Conservation (phyloP, 2,329 filamentous ascomycete species). For the Monosporascus cannonballus region DNA sequence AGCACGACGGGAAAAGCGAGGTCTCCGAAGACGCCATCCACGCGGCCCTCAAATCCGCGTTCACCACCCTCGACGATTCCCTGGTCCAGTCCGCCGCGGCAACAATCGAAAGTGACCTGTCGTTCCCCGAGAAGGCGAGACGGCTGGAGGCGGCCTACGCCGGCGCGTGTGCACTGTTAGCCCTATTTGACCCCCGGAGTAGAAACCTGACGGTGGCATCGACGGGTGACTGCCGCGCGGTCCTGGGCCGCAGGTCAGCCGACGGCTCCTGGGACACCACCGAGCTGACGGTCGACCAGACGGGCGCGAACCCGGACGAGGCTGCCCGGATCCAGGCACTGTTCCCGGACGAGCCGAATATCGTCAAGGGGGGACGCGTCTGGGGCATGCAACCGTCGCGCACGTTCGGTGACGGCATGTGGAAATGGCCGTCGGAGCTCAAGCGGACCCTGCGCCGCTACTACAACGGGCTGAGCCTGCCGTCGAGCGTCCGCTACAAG, state of each 20-base stretch:
- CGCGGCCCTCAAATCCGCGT: conserved; percentile 31
- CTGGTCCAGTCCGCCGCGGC: conserved; percentile 21
- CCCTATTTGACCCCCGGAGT: conserved; percentile 51
- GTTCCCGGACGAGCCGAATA: conserved; percentile 56
- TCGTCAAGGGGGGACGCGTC: conserved; percentile 53
- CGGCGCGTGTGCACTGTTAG: conserved; percentile 33
- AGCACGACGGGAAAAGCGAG: conserved; percentile 6
- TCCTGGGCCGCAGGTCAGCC: conserved; percentile 46
- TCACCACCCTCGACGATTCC: conserved; percentile 29
- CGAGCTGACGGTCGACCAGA: conserved; percentile 59
- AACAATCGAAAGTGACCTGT: conserved; percentile 23
- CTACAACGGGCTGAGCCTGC: conserved; percentile 37
- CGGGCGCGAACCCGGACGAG: conserved; percentile 56
- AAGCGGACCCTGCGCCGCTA: conserved; percentile 36
- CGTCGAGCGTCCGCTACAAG: conserved; percentile 35
- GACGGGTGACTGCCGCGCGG: conserved; percentile 61
- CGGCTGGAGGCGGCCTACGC: conserved; percentile 24
- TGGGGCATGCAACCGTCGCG: conserved; percentile 57
- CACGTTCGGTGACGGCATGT: conserved; percentile 62
- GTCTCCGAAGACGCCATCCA: conserved; percentile 22
- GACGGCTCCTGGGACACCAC: conserved; percentile 43
- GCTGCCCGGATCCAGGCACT: conserved; percentile 45
- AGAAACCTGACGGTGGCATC: conserved; percentile 56
- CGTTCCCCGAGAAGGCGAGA: conserved; percentile 23
- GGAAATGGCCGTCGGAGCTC: conserved; percentile 57